A percentile compares a stretch with the other conserved stretches of the same genome.
These are phyloP conservation scores for Exophiala spinifera DNA, from an alignment of 2,329 filamentous ascomycete species.

Conservation along the genomic window DNA sequence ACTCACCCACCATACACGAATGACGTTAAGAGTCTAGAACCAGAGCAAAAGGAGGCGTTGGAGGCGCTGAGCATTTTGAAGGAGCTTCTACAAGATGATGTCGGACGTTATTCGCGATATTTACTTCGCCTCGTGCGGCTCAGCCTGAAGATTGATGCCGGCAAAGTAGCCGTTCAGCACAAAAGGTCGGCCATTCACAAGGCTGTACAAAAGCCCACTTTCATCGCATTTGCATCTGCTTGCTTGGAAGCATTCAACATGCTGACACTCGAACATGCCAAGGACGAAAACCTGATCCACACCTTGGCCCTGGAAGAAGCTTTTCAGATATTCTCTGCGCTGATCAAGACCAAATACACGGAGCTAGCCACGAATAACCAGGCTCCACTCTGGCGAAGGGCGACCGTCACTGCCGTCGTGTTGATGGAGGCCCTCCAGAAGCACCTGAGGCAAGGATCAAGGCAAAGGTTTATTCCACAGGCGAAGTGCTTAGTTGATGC, in stretches of 20 bases:
- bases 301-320: constrained; percentile 44
- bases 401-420: constrained; percentile 67
- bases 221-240: constrained; percentile 70
- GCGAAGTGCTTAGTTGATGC: constrained; percentile 6
- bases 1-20: constrained; percentile 28
- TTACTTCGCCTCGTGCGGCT: constrained; percentile 73
- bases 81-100: constrained; percentile 37
- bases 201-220: constrained; percentile 60
- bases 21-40: constrained; percentile 25
- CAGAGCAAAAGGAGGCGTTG: constrained; percentile 25
- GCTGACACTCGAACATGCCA: constrained; percentile 13
- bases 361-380: constrained; percentile 71
- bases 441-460: constrained; percentile 1
- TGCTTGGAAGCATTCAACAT: constrained; percentile 22
- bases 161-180: constrained; percentile 4
- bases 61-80: constrained; percentile 19
- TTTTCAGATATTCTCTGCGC: constrained; percentile 64
- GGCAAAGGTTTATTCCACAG: background rate
- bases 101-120: constrained; percentile 69
- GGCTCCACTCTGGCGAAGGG: constrained; percentile 72
- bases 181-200: constrained; percentile 18
- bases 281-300: constrained; percentile 9
- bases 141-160: constrained; percentile 49
- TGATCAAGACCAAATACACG: constrained; percentile 76
- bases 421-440: constrained; percentile 51